Conservation (phyloP, 352 stramenopile species). For the Phytophthora citricola region DNA sequence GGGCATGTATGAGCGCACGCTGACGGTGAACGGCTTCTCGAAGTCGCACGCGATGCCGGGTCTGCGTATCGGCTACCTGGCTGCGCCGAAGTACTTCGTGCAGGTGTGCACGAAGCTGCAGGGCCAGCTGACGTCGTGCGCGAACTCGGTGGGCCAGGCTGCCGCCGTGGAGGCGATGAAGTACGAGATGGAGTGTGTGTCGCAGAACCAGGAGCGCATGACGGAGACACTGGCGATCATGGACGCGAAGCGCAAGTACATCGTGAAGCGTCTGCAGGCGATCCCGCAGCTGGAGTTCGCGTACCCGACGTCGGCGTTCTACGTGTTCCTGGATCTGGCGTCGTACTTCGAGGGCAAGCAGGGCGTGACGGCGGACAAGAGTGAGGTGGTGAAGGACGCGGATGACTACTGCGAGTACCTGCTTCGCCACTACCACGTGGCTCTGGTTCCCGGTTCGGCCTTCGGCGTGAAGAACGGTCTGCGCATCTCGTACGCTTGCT, state of each 20-base stretch:
- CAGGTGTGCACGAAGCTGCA: slow-evolving; percentile 92
- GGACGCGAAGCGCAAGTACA: too few species aligned
- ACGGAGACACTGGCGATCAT: too few species aligned
- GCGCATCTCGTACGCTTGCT: slow-evolving; percentile 97
- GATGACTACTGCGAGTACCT: slow-evolving; percentile 93
- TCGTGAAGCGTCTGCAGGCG: slow-evolving; percentile 52
- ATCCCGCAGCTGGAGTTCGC: slow-evolving; percentile 88
- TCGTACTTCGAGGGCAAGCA: slow-evolving; percentile 77
- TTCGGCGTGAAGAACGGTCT: slow-evolving; percentile 95
- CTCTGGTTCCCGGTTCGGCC: slow-evolving; percentile 94
- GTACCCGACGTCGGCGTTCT: slow-evolving; percentile 95
- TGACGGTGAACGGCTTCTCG: slow-evolving; percentile 97
- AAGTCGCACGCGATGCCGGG: slow-evolving; percentile 98
- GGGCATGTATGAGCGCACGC: slow-evolving; percentile 61
- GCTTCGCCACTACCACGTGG: slow-evolving; percentile 92
- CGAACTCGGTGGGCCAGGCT: too few species aligned
- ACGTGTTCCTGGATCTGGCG: slow-evolving; percentile 94
- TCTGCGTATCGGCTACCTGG: slow-evolving; percentile 94
- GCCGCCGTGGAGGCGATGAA: too few species aligned
- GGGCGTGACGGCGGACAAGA: slow-evolving; percentile 44
- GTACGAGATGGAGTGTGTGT: too few species aligned
- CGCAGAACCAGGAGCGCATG: too few species aligned
- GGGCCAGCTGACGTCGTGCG: slow-evolving; percentile 31
- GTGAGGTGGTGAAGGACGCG: slow-evolving; percentile 53
- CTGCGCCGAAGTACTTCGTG: slow-evolving; percentile 90